Conservation (phyloP, 2,329 filamentous ascomycete species). For the Claviceps africana region DNA sequence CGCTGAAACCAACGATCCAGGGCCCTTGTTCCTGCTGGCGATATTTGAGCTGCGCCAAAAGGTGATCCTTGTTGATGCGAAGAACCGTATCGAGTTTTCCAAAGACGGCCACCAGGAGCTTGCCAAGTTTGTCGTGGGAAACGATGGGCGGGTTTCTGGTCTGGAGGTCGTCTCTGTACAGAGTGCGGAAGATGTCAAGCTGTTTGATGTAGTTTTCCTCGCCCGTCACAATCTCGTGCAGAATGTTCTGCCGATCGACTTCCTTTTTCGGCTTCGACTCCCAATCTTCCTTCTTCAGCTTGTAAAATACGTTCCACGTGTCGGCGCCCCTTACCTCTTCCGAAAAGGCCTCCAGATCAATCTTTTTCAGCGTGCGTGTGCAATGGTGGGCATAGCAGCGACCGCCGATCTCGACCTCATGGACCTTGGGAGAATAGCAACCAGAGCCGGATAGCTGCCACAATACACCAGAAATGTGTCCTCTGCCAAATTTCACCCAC, state of each 20-base stretch:
- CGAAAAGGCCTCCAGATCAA: conserved; percentile 64
- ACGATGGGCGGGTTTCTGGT: conserved; percentile 68
- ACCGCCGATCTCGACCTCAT: conserved; percentile 53
- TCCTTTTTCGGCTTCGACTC: conserved; percentile 69
- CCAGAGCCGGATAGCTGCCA: conserved; percentile 86
- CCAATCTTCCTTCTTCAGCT: conserved; percentile 62
- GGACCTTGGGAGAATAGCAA: conserved; percentile 78
- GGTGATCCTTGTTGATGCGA: conserved; percentile 80
- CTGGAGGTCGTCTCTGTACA: conserved; percentile 73
- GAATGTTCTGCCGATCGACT: conserved; percentile 78
- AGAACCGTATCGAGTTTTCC: conserved; percentile 81
- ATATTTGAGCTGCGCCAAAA: conserved; percentile 89
- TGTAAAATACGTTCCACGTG: conserved; percentile 86
- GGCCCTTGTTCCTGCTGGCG: conserved; percentile 93
- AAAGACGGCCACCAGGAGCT: conserved; percentile 76
- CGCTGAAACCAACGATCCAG: conserved; percentile 86
- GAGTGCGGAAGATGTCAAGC: conserved; percentile 66
- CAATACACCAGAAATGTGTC: conserved; percentile 72
- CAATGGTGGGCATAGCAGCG: conserved; percentile 92
- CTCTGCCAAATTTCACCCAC: conserved; percentile 86
- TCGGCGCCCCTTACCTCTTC: conserved; percentile 53
- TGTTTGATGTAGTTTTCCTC: conserved; percentile 87
- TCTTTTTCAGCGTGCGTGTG: conserved; percentile 85
- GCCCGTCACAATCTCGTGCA: conserved; percentile 89
- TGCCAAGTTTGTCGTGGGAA: conserved; percentile 58